phyloP scores from a whole-genome alignment of 768 basidiomycete genomes.

The Mycena galericulata region DNA sequence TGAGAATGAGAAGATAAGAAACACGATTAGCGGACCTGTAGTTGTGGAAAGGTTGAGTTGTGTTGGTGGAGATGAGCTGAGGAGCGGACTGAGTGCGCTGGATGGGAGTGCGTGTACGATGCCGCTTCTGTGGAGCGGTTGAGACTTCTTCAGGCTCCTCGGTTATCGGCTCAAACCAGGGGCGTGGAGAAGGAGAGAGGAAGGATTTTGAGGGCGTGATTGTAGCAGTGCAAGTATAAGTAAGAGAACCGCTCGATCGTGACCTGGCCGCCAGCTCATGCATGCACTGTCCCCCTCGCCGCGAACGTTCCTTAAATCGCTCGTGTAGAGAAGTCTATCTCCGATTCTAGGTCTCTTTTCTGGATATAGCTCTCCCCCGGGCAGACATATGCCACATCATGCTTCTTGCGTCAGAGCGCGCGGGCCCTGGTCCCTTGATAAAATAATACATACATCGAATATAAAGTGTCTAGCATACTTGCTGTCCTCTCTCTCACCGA shows the following conservation, averaged over 20 bases:
- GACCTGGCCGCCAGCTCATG: background rate
- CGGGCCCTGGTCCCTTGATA: slow-evolving; percentile 7
- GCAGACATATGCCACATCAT: background rate
- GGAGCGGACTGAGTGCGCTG: slow-evolving; percentile 64
- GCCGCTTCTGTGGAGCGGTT: slow-evolving; percentile 27
- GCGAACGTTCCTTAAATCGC: too few species aligned
- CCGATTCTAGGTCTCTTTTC: slow-evolving; percentile 6
- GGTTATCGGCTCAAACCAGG: slow-evolving; percentile 34
- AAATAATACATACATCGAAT: slow-evolving; percentile 9
- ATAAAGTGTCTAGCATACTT: slow-evolving; percentile 16
- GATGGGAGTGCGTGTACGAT: slow-evolving; percentile 27
- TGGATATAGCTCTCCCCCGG: slow-evolving; percentile 1
- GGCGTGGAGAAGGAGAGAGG: background rate
- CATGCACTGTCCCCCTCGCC: background rate
- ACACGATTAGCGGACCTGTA: slow-evolving; percentile 45
- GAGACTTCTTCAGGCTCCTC: slow-evolving; percentile 35
- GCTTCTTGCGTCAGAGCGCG: slow-evolving; percentile 13
- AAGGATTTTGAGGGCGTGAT: slow-evolving; percentile 28
- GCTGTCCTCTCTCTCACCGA: slow-evolving; percentile 37
- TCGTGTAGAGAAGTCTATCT: background rate
- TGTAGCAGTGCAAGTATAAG: background rate
- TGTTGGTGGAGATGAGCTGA: slow-evolving; percentile 73
- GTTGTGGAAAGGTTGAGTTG: slow-evolving; percentile 70
- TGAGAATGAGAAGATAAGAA: slow-evolving; percentile 28
- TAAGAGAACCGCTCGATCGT: background rate